A percentile compares a stretch with the other conserved stretches of the same genome.
Conservation (phyloP, 352 stramenopile species). For the Blastocystis sp. region DNA sequence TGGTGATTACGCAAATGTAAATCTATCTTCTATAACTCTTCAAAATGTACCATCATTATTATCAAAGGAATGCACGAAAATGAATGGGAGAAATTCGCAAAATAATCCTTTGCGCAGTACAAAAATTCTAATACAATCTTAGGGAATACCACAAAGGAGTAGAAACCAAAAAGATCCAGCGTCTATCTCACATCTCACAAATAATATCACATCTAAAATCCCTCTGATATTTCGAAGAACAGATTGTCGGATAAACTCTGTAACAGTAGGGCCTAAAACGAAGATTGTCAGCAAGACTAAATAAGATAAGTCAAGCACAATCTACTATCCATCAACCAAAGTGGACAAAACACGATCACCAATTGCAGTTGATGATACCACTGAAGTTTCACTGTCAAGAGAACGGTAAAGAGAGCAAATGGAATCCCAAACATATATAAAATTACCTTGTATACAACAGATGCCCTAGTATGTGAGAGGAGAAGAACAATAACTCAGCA, state of each 20-base stretch:
- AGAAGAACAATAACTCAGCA: background rate
- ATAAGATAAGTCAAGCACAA: background rate
- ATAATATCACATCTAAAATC: conserved; percentile 7
- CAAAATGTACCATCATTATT: background rate
- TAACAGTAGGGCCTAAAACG: background rate
- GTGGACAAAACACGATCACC: background rate
- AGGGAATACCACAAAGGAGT: conserved; percentile 25
- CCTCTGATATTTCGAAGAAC: conserved; percentile 17
- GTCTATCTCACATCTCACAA: background rate
- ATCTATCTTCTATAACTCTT: background rate
- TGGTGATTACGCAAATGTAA: conserved; percentile 43
- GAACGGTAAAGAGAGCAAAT: background rate
- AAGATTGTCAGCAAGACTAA: conserved; percentile 19
- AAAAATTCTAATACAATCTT: conserved; percentile 17
- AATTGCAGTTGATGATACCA: background rate
- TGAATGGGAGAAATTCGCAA: background rate
- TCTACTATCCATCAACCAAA: conserved; percentile 34
- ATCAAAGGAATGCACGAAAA: conserved; percentile 49
- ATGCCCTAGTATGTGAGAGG: background rate
- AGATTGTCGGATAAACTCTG: conserved; percentile 16
- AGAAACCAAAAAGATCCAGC: conserved; percentile 20
- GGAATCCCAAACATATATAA: conserved; percentile 31
- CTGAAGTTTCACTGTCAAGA: background rate
- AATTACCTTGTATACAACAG: conserved; percentile 6
- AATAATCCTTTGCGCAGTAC: conserved; percentile 21